phyloP scores from a whole-genome alignment of 1,284 basidiomycete genomes.

The Fistulina hepatica region DNA sequence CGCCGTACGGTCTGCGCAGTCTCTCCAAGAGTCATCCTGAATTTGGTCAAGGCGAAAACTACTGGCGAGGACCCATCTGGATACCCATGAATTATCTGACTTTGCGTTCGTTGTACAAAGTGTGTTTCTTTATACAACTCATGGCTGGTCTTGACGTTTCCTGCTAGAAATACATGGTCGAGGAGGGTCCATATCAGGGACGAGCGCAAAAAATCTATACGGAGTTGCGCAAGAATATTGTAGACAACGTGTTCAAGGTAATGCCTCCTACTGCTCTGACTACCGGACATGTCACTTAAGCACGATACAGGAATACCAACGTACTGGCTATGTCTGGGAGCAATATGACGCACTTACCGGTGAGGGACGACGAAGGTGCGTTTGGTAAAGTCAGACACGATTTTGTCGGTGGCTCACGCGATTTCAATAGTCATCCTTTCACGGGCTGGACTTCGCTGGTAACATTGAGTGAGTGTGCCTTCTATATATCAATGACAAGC shows the following conservation, averaged over 20 bases:
- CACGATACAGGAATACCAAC: conserved; percentile 69
- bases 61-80: conserved; percentile 96
- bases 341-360: conserved; percentile 84
- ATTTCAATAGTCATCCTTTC: conserved; percentile 69
- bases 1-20: conserved; percentile 79
- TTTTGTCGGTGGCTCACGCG: conserved; percentile 5
- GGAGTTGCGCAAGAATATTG: conserved; percentile 70
- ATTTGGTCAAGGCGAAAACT: conserved; percentile 88
- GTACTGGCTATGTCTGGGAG: conserved; percentile 93
- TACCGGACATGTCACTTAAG: conserved; percentile 7
- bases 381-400: conserved; percentile 9
- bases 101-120: conserved; percentile 68
- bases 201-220: conserved; percentile 70
- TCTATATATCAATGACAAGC: neutral
- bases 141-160: conserved; percentile 6
- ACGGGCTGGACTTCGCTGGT: conserved; percentile 88
- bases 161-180: conserved; percentile 62
- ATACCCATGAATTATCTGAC: conserved; percentile 93
- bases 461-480: conserved; percentile 57
- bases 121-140: conserved; percentile 20
- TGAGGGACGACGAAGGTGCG: conserved; percentile 71
- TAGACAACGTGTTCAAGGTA: conserved; percentile 81
- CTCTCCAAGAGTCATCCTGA: conserved; percentile 76
- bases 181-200: conserved; percentile 72
- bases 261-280: conserved; percentile 10